phyloP scores from a whole-genome alignment of 176 grass and related monocot species.

The Cocos nucifera region DNA sequence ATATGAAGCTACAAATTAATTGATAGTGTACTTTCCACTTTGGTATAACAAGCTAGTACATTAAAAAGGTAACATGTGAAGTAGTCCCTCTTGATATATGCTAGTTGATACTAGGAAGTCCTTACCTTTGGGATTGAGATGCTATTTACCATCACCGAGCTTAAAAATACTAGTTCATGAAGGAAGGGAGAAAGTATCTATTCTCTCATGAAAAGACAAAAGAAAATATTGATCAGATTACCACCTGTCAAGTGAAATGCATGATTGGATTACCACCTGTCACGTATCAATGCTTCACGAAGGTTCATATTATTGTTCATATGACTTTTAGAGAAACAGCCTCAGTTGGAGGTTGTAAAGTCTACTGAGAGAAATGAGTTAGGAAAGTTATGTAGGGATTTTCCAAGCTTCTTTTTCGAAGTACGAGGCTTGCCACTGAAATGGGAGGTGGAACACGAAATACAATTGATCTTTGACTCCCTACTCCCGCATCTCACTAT shows the following conservation, averaged over 20 bases:
- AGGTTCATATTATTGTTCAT: conserved; percentile 16
- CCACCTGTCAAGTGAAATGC: conserved; percentile 6
- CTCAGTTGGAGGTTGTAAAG: neutral
- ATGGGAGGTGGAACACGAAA: too few species aligned
- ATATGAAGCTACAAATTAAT: too few species aligned
- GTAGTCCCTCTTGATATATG: too few species aligned
- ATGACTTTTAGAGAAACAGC: neutral
- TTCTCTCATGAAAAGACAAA: conserved; percentile 16
- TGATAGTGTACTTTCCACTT: too few species aligned
- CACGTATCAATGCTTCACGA: conserved; percentile 8
- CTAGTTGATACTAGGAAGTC: too few species aligned
- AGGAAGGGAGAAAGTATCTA: conserved; percentile 6
- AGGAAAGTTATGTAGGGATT: too few species aligned
- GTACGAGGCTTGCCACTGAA: too few species aligned
- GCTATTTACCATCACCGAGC: neutral
- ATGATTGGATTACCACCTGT: conserved; percentile 8
- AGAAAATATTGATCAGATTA: neutral
- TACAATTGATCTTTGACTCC: too few species aligned
- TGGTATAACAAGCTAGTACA: too few species aligned
- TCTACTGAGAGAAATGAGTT: too few species aligned
- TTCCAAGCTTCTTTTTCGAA: too few species aligned
- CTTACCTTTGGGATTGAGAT: conserved; percentile 6
- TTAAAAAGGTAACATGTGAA: too few species aligned
- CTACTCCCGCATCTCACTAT: neutral
- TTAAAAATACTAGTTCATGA: conserved; percentile 6